These are phyloP conservation scores for Pisolithus tinctorius DNA, from an alignment of 768 basidiomycete species.

Conservation along the genomic window DNA sequence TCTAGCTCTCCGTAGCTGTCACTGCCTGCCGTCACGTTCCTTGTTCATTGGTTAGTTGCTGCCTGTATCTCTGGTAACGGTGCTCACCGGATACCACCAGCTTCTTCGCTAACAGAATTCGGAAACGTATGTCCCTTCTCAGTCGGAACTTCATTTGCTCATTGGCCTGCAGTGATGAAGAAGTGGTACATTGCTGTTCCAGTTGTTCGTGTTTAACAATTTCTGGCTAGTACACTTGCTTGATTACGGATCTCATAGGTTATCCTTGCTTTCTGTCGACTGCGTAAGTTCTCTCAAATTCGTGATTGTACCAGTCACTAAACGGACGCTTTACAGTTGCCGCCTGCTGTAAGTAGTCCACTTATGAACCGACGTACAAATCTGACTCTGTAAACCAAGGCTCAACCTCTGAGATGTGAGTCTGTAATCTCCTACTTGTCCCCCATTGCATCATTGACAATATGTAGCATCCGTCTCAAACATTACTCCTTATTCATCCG, in stretches of 20 bases:
- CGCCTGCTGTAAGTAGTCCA: slow-evolving; percentile 19
- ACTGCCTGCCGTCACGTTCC: slow-evolving; percentile 25
- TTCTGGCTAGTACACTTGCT: background rate
- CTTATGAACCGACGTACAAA: background rate
- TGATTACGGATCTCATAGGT: slow-evolving; percentile 7
- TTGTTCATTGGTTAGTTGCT: slow-evolving; percentile 25
- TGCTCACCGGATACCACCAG: background rate
- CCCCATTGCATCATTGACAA: background rate
- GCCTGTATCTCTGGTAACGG: background rate
- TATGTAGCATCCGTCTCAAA: slow-evolving; percentile 19
- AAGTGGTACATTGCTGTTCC: slow-evolving; percentile 26
- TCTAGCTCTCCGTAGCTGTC: slow-evolving; percentile 26
- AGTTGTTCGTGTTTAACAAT: slow-evolving; percentile 12
- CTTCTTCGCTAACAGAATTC: slow-evolving; percentile 29
- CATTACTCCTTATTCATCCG: slow-evolving; percentile 25
- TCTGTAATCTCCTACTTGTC: background rate
- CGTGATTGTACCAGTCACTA: background rate
- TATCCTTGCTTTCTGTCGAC: slow-evolving; percentile 28
- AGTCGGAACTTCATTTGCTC: background rate
- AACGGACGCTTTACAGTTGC: slow-evolving; percentile 11
- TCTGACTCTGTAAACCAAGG: slow-evolving; percentile 10
- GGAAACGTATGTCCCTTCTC: slow-evolving; percentile 19
- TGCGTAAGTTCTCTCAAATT: slow-evolving; percentile 14
- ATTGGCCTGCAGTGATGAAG: slow-evolving; percentile 21
- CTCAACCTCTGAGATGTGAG: slow-evolving; percentile 28